These are phyloP conservation scores for Myrica gale DNA, from an alignment of 306 rosid genomes.

Conservation along the genomic window DNA sequence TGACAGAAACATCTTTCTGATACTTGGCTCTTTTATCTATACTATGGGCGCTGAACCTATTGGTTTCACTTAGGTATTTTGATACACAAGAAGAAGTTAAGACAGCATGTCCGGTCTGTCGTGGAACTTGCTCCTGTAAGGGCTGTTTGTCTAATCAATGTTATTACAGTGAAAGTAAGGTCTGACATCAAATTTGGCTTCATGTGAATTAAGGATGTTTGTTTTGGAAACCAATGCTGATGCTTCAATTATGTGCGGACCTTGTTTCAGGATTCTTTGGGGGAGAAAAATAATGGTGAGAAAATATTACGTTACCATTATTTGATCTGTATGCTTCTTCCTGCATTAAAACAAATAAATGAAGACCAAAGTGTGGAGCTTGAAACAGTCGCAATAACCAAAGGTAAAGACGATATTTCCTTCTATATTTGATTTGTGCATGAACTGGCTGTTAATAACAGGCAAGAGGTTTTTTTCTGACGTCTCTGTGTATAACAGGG, in stretches of 20 bases:
- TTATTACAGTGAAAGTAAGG: slow-evolving; percentile 87
- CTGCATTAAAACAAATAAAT: slow-evolving; percentile 72
- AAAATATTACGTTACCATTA: slow-evolving; percentile 75
- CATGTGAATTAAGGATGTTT: slow-evolving; percentile 25
- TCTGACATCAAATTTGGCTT: slow-evolving; percentile 60
- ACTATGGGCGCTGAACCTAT: neutral
- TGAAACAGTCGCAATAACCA: slow-evolving; percentile 64
- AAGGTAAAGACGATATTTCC: slow-evolving; percentile 47
- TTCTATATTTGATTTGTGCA: slow-evolving; percentile 19
- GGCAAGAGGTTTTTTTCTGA: neutral
- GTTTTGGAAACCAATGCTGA: slow-evolving; percentile 32
- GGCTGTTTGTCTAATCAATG: slow-evolving; percentile 67
- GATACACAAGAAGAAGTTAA: slow-evolving; percentile 80
- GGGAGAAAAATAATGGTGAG: slow-evolving; percentile 58
- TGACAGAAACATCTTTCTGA: slow-evolving; percentile 10
- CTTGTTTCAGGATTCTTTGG: slow-evolving; percentile 61
- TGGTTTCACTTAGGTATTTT: slow-evolving; percentile 54
- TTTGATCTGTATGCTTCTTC: slow-evolving; percentile 86
- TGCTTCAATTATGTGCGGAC: slow-evolving; percentile 26
- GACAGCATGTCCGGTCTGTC: slow-evolving; percentile 93
- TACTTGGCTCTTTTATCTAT: neutral
- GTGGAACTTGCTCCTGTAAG: slow-evolving; percentile 84
- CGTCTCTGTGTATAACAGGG: slow-evolving; percentile 48
- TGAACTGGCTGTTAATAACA: slow-evolving; percentile 11
- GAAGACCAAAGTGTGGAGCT: slow-evolving; percentile 60